Conservation (phyloP, 2,329 filamentous ascomycete species). For the Diaporthe citri region DNA sequence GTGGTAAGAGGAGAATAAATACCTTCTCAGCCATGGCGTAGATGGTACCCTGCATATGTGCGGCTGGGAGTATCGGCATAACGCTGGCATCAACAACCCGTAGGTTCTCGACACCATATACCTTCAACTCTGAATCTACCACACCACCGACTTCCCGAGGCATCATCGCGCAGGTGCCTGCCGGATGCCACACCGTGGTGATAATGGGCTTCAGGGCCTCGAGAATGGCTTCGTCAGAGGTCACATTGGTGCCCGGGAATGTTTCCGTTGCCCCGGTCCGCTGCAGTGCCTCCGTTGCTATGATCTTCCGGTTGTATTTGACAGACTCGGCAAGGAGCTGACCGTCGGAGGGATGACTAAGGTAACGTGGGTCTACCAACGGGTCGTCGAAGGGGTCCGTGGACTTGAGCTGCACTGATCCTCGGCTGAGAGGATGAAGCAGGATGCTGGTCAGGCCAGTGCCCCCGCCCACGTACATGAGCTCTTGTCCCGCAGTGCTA, state of each 20-base stretch:
- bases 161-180: slow-evolving; percentile 26
- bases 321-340: slow-evolving; percentile 57
- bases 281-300: slow-evolving; percentile 53
- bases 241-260: slow-evolving; percentile 6
- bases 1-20: not conserved
- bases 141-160: slow-evolving; percentile 25
- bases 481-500: not conserved
- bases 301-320: slow-evolving; percentile 55
- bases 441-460: not conserved
- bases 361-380: slow-evolving; percentile 66
- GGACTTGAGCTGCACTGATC: slow-evolving; percentile 52
- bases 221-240: slow-evolving; percentile 21
- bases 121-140: slow-evolving; percentile 20
- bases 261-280: slow-evolving; percentile 9
- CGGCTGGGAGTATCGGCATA: slow-evolving; percentile 32
- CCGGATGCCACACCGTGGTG: slow-evolving; percentile 24
- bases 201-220: not conserved
- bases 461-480: not conserved
- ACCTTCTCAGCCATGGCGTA: slow-evolving; percentile 37
- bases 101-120: slow-evolving; percentile 32
- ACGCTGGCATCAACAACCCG: slow-evolving; percentile 31
- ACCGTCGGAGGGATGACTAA: slow-evolving; percentile 61
- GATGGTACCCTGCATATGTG: slow-evolving; percentile 22
- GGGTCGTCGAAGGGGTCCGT: slow-evolving; percentile 55
- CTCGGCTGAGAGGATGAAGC: slow-evolving; percentile 31